phyloP scores from a whole-genome alignment of 2,329 filamentous ascomycete genomes.

The Neocatenulostroma microsporum region DNA sequence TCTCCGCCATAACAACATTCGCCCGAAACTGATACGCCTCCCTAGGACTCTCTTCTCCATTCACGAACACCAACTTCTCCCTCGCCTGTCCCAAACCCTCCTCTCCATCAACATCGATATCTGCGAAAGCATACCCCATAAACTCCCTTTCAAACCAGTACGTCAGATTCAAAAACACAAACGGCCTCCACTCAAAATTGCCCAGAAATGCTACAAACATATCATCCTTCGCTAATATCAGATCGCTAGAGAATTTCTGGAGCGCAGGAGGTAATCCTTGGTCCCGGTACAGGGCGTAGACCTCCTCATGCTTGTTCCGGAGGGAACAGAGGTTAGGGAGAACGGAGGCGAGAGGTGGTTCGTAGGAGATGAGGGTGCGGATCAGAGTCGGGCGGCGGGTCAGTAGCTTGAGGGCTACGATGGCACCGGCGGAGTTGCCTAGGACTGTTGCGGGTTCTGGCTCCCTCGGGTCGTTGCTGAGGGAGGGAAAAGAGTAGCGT shows the following conservation, averaged over 20 bases:
- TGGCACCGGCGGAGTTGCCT: constrained; percentile 11
- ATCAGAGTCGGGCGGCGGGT: constrained; percentile 8
- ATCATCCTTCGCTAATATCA: too few species aligned
- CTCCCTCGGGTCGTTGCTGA: too few species aligned
- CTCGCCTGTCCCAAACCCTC: constrained; percentile 3
- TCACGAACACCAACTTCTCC: constrained; percentile 7
- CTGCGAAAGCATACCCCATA: constrained; percentile 3
- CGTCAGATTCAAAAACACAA: constrained; percentile 1
- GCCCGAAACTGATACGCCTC: constrained; percentile 8
- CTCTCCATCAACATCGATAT: constrained; percentile 6
- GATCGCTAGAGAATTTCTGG: too few species aligned
- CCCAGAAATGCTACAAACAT: too few species aligned
- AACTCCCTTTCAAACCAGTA: constrained; percentile 11
- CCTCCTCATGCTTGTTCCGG: not conserved
- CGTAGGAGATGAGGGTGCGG: constrained; percentile 7
- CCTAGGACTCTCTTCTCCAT: constrained; percentile 4
- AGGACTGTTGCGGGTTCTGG: constrained; percentile 11
- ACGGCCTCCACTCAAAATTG: too few species aligned
- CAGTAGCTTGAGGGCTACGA: constrained; percentile 9
- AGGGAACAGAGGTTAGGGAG: constrained; percentile 9
- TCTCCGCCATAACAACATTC: constrained; percentile 5
- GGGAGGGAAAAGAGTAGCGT: constrained; percentile 8
- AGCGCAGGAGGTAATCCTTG: constrained; percentile 7
- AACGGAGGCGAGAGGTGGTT: constrained; percentile 10
- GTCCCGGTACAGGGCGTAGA: constrained; percentile 11